A percentile compares a stretch with the other conserved stretches of the same genome.
Evolutionary conservation across 441 rosid species (phyloP).

Genomic region (Erysimum cheiri): DNA sequence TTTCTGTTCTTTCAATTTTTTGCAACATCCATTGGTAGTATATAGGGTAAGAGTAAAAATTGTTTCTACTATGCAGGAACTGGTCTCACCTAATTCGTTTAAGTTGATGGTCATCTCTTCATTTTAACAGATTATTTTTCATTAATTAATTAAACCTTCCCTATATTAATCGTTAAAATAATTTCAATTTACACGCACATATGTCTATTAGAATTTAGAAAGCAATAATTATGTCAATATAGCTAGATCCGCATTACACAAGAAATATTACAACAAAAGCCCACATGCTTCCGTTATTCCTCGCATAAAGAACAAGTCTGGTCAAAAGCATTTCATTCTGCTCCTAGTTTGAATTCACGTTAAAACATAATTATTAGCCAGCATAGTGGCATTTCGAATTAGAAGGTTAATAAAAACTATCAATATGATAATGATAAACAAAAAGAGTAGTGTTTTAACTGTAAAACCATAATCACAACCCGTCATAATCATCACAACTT

Average conservation of each 20-base stretch:
- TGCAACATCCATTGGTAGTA: too few relatives aligned
- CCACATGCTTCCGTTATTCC: not conserved
- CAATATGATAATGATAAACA: not conserved
- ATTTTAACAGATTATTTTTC: not conserved
- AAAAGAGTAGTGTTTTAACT: not conserved
- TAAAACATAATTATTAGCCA: not conserved
- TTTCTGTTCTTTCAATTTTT: too few relatives aligned
- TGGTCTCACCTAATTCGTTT: too few relatives aligned
- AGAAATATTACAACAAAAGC: not conserved
- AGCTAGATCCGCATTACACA: not conserved
- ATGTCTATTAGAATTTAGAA: not conserved
- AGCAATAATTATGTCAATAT: not conserved
- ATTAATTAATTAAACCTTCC: not conserved
- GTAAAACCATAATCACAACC: not conserved
- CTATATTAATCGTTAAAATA: not conserved
- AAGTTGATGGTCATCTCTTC: not conserved
- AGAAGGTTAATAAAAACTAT: not conserved
- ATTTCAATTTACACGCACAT: not conserved
- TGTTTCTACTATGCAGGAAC: too few relatives aligned
- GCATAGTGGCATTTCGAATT: not conserved
- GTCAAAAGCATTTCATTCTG: not conserved
- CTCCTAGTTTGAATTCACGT: not conserved
- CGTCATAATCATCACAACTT: not conserved
- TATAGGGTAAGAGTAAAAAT: too few relatives aligned
- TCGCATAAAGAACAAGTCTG: constrained; percentile 4